These are phyloP conservation scores for Teratosphaeria pseudoeucalypti DNA, from an alignment of 2,329 filamentous ascomycete genomes.

Conservation along the genomic window DNA sequence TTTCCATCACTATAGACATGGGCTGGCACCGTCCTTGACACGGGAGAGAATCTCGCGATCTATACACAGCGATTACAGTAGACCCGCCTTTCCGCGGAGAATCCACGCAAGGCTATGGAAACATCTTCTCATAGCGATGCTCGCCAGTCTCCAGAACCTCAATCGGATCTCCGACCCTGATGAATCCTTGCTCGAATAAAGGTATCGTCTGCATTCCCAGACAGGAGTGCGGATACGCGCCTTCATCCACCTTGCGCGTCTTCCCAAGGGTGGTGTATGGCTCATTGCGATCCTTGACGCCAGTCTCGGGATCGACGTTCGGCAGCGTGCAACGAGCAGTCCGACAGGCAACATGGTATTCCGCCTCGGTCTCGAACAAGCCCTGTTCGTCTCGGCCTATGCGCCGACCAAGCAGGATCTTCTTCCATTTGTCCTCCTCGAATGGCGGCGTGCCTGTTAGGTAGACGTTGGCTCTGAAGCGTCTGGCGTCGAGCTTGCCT, in stretches of 20 bases:
- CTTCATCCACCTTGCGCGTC: slow-evolving; percentile 21
- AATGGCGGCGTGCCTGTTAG: slow-evolving; percentile 54
- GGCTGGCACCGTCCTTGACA: neutral
- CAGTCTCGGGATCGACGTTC: slow-evolving; percentile 56
- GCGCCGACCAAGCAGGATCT: slow-evolving; percentile 41
- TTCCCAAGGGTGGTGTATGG: slow-evolving; percentile 21
- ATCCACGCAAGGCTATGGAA: slow-evolving; percentile 1
- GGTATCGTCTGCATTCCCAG: slow-evolving; percentile 26
- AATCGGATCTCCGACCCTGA: slow-evolving; percentile 23
- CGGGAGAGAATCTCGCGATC: slow-evolving; percentile 1
- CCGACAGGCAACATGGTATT: slow-evolving; percentile 49
- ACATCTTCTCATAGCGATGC: slow-evolving; percentile 24
- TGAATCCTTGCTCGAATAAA: slow-evolving; percentile 16
- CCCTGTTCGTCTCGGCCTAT: slow-evolving; percentile 6
- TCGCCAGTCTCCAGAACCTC: slow-evolving; percentile 22
- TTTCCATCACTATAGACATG: neutral
- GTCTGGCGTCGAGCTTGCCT: slow-evolving; percentile 47
- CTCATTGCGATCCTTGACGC: slow-evolving; percentile 29
- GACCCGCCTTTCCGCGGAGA: neutral
- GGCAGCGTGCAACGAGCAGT: slow-evolving; percentile 62
- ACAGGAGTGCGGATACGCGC: slow-evolving; percentile 21
- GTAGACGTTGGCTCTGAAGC: slow-evolving; percentile 65
- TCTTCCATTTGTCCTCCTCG: slow-evolving; percentile 61
- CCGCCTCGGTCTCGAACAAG: slow-evolving; percentile 23
- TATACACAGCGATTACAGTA: neutral